Evolutionary conservation across 129 eudicot genomes (phyloP).

Genomic region (Gnaphalium uliginosum): DNA sequence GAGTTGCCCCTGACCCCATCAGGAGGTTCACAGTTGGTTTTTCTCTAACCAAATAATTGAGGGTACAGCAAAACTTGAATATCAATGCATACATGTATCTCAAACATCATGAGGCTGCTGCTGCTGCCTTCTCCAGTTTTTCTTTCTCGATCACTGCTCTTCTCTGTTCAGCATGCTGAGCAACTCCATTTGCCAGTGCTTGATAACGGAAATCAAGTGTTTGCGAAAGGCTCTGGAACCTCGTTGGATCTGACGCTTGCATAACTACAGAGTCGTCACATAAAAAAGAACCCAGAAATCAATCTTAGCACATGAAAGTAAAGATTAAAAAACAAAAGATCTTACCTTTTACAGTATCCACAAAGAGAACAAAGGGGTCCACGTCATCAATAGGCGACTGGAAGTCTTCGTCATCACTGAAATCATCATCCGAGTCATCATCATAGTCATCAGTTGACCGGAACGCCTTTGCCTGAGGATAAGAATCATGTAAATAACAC

Average conservation of each 20-base stretch:
- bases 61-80: background rate
- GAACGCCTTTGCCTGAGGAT: slow-evolving; percentile 75
- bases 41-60: slow-evolving; percentile 17
- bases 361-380: slow-evolving; percentile 86
- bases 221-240: slow-evolving; percentile 86
- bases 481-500: background rate
- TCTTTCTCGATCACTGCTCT: slow-evolving; percentile 81
- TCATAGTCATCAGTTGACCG: slow-evolving; percentile 57
- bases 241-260: slow-evolving; percentile 77
- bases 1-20: slow-evolving; percentile 26
- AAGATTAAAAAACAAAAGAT: background rate
- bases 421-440: slow-evolving; percentile 79
- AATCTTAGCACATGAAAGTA: background rate
- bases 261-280: slow-evolving; percentile 34
- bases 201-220: slow-evolving; percentile 81
- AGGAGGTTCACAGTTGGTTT: slow-evolving; percentile 18
- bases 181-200: slow-evolving; percentile 82
- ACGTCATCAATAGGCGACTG: slow-evolving; percentile 97
- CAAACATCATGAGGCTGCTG: slow-evolving; percentile 44
- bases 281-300: slow-evolving; percentile 29
- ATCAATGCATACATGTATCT: background rate
- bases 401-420: slow-evolving; percentile 86
- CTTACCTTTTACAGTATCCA: slow-evolving; percentile 74
- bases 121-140: slow-evolving; percentile 63
- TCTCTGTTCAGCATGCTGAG: slow-evolving; percentile 90